phyloP scores from a whole-genome alignment of 129 eudicot genomes.

The Logfia minima region DNA sequence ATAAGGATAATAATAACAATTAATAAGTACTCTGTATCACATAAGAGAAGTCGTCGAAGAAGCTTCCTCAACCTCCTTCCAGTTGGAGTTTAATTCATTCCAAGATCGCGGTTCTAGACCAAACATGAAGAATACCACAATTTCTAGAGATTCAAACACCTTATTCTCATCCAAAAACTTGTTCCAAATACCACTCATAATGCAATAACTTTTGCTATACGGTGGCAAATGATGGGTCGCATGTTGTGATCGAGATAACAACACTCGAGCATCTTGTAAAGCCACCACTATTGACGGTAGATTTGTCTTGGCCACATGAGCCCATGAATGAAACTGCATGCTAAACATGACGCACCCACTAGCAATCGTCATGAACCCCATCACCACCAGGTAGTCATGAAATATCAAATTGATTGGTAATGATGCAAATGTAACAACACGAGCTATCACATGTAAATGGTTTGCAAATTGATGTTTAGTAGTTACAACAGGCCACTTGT shows the following conservation, averaged over 20 bases:
- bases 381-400: conserved; percentile 35
- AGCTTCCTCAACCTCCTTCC: conserved; percentile 47
- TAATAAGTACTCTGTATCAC: background rate
- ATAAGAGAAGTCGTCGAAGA: background rate
- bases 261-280: conserved; percentile 56
- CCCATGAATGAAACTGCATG: conserved; percentile 67
- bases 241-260: conserved; percentile 59
- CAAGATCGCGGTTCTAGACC: conserved; percentile 71
- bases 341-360: conserved; percentile 67
- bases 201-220: conserved; percentile 56
- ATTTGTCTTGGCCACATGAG: conserved; percentile 57
- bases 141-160: conserved; percentile 62
- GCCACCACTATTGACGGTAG: conserved; percentile 58
- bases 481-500: conserved; percentile 55
- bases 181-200: conserved; percentile 77
- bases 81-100: conserved; percentile 57
- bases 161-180: conserved; percentile 47
- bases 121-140: conserved; percentile 45
- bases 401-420: conserved; percentile 44
- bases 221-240: conserved; percentile 67
- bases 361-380: conserved; percentile 47
- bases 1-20: background rate
- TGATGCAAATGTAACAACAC: conserved; percentile 34
- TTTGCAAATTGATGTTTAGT: conserved; percentile 56
- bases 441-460: conserved; percentile 55